These are phyloP conservation scores for Nigrospora oryzae DNA, from an alignment of 2,329 filamentous ascomycete species.

Conservation along the genomic window DNA sequence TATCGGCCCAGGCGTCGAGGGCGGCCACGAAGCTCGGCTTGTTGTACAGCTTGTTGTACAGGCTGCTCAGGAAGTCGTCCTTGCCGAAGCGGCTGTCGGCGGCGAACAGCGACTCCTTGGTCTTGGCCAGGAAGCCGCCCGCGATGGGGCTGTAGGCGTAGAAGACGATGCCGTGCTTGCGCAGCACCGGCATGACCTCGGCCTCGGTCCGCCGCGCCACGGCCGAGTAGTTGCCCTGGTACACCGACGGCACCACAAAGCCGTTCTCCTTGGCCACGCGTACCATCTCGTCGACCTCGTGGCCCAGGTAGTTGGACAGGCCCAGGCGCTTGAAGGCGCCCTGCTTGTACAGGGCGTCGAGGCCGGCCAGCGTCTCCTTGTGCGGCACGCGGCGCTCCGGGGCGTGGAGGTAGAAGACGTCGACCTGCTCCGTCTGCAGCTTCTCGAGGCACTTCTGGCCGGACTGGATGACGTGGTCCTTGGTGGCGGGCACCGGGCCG, in stretches of 20 bases:
- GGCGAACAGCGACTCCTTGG: background rate
- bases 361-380: conserved; percentile 29
- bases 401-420: conserved; percentile 32
- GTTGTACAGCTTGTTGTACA: conserved; percentile 1
- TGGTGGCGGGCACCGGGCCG: conserved; percentile 2
- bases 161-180: conserved; percentile 31
- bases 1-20: conserved; percentile 1
- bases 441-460: conserved; percentile 11
- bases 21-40: conserved; percentile 5
- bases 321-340: conserved; percentile 36
- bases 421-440: conserved; percentile 12
- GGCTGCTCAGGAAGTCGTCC: background rate
- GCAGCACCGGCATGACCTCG: conserved; percentile 30
- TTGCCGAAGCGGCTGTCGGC: conserved; percentile 3
- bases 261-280: conserved; percentile 31
- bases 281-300: conserved; percentile 32
- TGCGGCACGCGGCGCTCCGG: conserved; percentile 34
- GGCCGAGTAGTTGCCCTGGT: conserved; percentile 39
- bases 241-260: conserved; percentile 33
- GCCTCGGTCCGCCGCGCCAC: conserved; percentile 31
- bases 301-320: conserved; percentile 33
- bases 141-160: conserved; percentile 28
- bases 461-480: conserved; percentile 7
- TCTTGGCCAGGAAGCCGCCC: conserved; percentile 5
- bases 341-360: conserved; percentile 28